Percentiles rank a stretch among this genome's conserved stretches.
phyloP scores from a whole-genome alignment of 2,329 filamentous ascomycete genomes.

The Alternaria tenuissima region DNA sequence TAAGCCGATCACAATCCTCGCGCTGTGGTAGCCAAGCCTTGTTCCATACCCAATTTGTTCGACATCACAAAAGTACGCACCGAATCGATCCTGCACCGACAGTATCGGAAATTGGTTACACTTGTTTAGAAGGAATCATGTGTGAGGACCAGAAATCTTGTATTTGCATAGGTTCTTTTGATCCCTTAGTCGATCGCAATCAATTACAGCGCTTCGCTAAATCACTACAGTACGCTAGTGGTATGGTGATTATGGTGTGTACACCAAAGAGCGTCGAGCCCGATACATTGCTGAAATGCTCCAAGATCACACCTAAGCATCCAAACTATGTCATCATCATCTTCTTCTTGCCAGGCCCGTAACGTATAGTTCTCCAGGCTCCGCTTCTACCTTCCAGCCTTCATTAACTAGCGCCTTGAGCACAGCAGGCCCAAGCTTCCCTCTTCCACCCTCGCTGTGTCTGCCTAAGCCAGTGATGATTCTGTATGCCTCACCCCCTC shows the following conservation, averaged over 20 bases:
- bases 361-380: slow-evolving; percentile 75
- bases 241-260: not conserved
- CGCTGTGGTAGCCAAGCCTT: too few species aligned
- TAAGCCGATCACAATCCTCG: too few species aligned
- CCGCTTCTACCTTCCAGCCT: slow-evolving; percentile 82
- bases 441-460: slow-evolving; percentile 79
- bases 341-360: slow-evolving; percentile 61
- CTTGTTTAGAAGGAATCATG: not conserved
- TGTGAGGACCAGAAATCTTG: not conserved
- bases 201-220: not conserved
- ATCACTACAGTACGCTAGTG: not conserved
- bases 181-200: not conserved
- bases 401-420: slow-evolving; percentile 75
- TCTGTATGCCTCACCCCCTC: slow-evolving; percentile 65
- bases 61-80: too few species aligned
- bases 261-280: not conserved
- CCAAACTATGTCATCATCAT: slow-evolving; percentile 7
- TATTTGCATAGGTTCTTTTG: not conserved
- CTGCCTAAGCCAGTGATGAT: slow-evolving; percentile 83
- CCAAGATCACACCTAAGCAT: not conserved
- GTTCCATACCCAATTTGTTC: too few species aligned
- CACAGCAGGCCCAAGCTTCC: slow-evolving; percentile 81
- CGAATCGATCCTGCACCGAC: too few species aligned
- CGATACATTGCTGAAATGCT: slow-evolving; percentile 1
- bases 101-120: too few species aligned